Conservation (phyloP, 208 protist genomes). For the Trypanosoma mega region DNA sequence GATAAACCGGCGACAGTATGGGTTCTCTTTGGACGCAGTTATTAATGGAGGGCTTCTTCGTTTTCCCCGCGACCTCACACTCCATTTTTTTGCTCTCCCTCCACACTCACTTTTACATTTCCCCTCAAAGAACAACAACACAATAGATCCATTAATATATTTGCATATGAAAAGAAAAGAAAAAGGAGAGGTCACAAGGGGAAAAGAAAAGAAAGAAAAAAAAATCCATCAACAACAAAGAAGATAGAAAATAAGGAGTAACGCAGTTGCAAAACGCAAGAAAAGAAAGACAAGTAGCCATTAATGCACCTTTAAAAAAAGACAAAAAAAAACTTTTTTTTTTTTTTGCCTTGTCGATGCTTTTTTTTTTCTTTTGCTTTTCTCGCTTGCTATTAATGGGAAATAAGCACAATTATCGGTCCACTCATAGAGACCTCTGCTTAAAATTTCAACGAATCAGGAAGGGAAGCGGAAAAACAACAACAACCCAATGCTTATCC, state of each 20-base stretch:
- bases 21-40: constrained; percentile 88
- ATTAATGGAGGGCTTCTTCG: constrained; percentile 49
- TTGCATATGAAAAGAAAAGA: not conserved
- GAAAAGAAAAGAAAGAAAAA: constrained; percentile 12
- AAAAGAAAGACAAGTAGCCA: constrained; percentile 4
- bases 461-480: too few relatives aligned
- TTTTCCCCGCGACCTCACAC: too few relatives aligned
- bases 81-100: too few relatives aligned
- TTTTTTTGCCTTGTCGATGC: constrained; percentile 15
- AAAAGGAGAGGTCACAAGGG: not conserved
- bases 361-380: constrained; percentile 7
- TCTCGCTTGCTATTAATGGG: too few relatives aligned
- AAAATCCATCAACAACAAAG: not conserved
- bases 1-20: constrained; percentile 59
- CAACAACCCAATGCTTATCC: too few relatives aligned
- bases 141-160: not conserved
- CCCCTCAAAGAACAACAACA: too few relatives aligned
- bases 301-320: too few relatives aligned
- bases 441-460: too few relatives aligned
- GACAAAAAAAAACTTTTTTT: constrained; percentile 19
- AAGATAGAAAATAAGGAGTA: not conserved
- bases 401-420: too few relatives aligned
- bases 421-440: too few relatives aligned
- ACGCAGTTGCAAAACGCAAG: not conserved
- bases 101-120: too few relatives aligned